These are phyloP conservation scores for Keithomyces neogunnii DNA, from an alignment of 2,329 filamentous ascomycete genomes.

Conservation along the genomic window DNA sequence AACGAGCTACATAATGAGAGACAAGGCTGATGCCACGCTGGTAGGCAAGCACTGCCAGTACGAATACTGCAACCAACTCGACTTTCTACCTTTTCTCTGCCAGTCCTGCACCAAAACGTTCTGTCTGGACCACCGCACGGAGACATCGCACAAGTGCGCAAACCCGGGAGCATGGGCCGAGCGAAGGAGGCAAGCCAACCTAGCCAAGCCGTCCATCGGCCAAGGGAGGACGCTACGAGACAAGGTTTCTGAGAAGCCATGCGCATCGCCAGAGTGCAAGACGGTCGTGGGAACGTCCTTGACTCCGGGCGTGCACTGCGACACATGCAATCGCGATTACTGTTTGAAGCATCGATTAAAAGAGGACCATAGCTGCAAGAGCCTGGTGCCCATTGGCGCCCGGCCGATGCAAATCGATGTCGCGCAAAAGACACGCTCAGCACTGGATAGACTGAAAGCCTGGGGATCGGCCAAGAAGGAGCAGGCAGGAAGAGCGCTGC, in stretches of 20 bases:
- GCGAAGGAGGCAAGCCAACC: constrained; percentile 44
- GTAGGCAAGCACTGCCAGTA: constrained; percentile 89
- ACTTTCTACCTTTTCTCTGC: constrained; percentile 92
- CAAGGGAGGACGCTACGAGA: constrained; percentile 47
- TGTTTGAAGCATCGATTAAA: constrained; percentile 68
- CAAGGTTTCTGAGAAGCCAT: constrained; percentile 54
- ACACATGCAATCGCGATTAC: constrained; percentile 63
- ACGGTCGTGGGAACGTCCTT: constrained; percentile 62
- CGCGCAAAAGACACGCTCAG: constrained; percentile 59
- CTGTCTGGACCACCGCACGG: constrained; percentile 89
- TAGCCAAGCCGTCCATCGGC: constrained; percentile 44
- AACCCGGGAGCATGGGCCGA: constrained; percentile 55
- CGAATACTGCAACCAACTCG: constrained; percentile 85
- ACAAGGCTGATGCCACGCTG: constrained; percentile 65
- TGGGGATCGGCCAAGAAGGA: constrained; percentile 74
- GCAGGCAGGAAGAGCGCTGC: constrained; percentile 47
- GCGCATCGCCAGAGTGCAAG: constrained; percentile 58
- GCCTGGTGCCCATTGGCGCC: constrained; percentile 53
- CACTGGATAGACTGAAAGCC: constrained; percentile 66
- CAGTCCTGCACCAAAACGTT: constrained; percentile 79
- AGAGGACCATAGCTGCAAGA: constrained; percentile 80
- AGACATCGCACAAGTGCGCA: constrained; percentile 65
- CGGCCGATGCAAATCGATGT: constrained; percentile 34
- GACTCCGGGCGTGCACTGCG: constrained; percentile 62
- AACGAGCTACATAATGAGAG: constrained; percentile 64